Evolutionary conservation across 805 yeast species (phyloP).

Genomic region (Candida sakaeoensis): DNA sequence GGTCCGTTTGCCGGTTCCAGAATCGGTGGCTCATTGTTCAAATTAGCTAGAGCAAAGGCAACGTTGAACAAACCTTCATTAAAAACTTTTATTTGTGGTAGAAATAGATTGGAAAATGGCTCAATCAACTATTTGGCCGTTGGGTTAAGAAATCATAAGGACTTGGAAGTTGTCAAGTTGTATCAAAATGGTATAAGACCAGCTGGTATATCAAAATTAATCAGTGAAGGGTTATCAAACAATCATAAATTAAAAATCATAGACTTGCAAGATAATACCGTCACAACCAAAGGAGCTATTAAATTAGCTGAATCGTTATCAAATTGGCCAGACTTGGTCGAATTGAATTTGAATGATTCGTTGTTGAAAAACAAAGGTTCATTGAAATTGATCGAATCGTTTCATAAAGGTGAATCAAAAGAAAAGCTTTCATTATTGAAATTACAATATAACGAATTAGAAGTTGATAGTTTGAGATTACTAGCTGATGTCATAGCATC

Average conservation of each 20-base stretch:
- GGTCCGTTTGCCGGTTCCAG: constrained; percentile 98
- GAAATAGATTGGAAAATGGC: constrained; percentile 96
- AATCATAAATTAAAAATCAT: constrained; percentile 60
- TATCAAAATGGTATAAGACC: constrained; percentile 98
- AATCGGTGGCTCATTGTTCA: constrained; percentile 81
- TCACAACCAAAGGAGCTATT: constrained; percentile 68
- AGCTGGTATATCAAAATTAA: constrained; percentile 74
- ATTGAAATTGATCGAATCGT: constrained; percentile 46
- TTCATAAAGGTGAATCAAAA: constrained; percentile 32
- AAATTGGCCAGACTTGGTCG: constrained; percentile 65
- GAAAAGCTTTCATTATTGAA: constrained; percentile 54
- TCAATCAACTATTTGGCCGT: constrained; percentile 81
- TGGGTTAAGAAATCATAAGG: constrained; percentile 77
- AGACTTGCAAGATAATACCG: constrained; percentile 94
- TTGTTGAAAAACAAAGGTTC: constrained; percentile 80
- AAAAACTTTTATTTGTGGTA: constrained; percentile 90
- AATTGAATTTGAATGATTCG: constrained; percentile 86
- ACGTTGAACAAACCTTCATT: constrained; percentile 47
- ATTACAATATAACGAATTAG: constrained; percentile 87
- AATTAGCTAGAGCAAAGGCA: constrained; percentile 63
- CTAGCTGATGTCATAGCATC: constrained; percentile 51
- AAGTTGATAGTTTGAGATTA: constrained; percentile 56
- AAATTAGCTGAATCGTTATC: constrained; percentile 43
- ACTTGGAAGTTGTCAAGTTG: constrained; percentile 68
- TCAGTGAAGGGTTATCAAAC: constrained; percentile 65